Evolutionary conservation across 345 rosid genomes (phyloP).

Genomic region (Linum usitatissimum): DNA sequence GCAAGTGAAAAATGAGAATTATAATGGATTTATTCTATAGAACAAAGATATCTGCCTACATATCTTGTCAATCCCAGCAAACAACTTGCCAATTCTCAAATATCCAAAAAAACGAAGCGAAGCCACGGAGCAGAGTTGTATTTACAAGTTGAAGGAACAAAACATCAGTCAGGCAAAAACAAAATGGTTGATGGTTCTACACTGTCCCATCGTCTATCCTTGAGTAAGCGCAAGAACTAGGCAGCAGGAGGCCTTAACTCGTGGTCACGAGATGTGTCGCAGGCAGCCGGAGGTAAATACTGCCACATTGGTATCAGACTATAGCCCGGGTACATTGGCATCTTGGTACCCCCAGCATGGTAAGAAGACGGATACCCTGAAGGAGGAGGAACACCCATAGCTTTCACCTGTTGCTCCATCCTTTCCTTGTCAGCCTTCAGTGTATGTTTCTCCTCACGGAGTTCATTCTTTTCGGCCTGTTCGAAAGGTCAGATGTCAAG

Average conservation of each 20-base stretch:
- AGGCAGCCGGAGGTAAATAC: constrained; percentile 15
- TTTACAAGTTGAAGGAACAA: constrained; percentile 16
- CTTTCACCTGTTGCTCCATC: constrained; percentile 23
- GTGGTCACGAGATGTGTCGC: constrained; percentile 21
- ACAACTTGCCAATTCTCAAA: constrained; percentile 8
- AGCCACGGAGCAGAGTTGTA: constrained; percentile 6
- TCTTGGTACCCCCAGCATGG: constrained; percentile 19
- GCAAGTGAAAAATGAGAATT: background rate
- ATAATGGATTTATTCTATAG: background rate
- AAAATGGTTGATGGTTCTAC: constrained; percentile 4
- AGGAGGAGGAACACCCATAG: constrained; percentile 9
- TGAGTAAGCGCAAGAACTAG: constrained; percentile 1
- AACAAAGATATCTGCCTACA: constrained; percentile 6
- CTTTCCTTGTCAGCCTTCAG: constrained; percentile 26
- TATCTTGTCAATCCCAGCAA: constrained; percentile 8
- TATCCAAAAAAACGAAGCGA: constrained; percentile 12
- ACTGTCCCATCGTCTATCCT: constrained; percentile 11
- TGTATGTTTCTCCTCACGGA: constrained; percentile 23
- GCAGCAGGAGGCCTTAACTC: constrained; percentile 29
- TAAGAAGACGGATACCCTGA: constrained; percentile 21
- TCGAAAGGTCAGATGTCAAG: background rate
- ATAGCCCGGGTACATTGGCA: constrained; percentile 20
- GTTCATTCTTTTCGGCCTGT: constrained; percentile 27
- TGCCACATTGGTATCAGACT: constrained; percentile 28
- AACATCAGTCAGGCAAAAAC: background rate